Base-by-base conservation (phyloP, 2,329 filamentous ascomycete genomes). In the Pestalotiopsis sp. region DNA sequence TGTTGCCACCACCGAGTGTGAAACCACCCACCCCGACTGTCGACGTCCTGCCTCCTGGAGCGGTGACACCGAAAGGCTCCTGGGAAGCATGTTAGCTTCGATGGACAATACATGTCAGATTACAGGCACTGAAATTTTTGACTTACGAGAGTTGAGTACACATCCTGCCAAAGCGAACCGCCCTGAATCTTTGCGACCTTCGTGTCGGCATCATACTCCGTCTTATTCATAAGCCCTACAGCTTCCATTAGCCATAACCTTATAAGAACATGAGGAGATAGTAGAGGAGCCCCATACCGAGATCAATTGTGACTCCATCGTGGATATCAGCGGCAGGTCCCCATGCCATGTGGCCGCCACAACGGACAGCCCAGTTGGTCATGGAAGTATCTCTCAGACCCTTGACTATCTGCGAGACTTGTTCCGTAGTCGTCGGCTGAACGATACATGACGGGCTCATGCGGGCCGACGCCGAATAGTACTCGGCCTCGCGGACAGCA, bases 11-110 rank as follows among this genome's bases (percentile, higher is more conserved):
- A 2, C 76, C 76, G 1, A 71, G 66, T 3, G 73, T 68, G 31
- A 77, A 75, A 41, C 75, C 76, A 11, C 67, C 73, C 9, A 77
- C 74, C 27, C 75, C 76, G 9, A 77, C 74, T 7, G 62, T 68
- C 5, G 66, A 66, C 12, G 72, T 69, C 7, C 76, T 72, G 5
- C 76, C 74, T 23, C 75, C 75, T n/a, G 72, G 66, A n/a, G 71
- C 74, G 12, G 72, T 73, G 2, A 68, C 70, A 23, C 72, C 70
- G n/a, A 69, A 62, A 4, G 12, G 13, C 31, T 62, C 59, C 45
- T 52, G 0, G 7, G 3, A 20, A 52, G 0, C 1, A 12, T 52
- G 3, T 52, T 3, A 52, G 45, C 20, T 3, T 49, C 11, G 17
- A 9, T 52, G 45, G 3, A 14, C 13, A 49, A 49, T 14, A 49